Evolutionary conservation across 1,284 basidiomycete species (phyloP).

Genomic region (Microbotryomycetes sp.): DNA sequence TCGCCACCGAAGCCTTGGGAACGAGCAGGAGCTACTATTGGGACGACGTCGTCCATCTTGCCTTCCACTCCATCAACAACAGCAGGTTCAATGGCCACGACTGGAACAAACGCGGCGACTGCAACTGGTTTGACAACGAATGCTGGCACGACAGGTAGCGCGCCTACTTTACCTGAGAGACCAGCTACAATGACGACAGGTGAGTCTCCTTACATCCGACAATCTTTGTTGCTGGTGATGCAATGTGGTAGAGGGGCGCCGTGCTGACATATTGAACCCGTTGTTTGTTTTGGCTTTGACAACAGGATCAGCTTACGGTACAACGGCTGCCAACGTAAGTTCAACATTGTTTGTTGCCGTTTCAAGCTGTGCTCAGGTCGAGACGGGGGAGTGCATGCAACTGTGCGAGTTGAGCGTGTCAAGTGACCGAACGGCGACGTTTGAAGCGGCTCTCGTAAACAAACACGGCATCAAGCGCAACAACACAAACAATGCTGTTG

Average conservation of each 20-base stretch:
- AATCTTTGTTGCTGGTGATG: not conserved
- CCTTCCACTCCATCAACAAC: not conserved
- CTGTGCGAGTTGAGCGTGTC: too few species aligned
- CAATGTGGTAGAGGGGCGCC: too few species aligned
- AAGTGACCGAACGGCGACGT: too few species aligned
- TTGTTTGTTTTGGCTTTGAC: too few species aligned
- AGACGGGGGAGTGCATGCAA: too few species aligned
- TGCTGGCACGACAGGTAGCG: not conserved
- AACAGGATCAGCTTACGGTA: not conserved
- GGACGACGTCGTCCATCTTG: conserved; percentile 2
- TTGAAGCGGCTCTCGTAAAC: too few species aligned
- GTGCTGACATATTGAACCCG: too few species aligned
- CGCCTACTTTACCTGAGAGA: conserved; percentile 17
- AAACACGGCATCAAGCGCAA: not conserved
- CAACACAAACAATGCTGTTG: too few species aligned
- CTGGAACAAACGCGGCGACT: not conserved
- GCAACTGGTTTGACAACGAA: not conserved
- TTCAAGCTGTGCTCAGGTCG: too few species aligned
- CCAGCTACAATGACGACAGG: conserved; percentile 13
- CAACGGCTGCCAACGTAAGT: not conserved
- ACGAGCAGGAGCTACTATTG: conserved; percentile 1
- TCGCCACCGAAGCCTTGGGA: conserved; percentile 33
- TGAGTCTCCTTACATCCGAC: not conserved
- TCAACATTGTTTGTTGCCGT: too few species aligned
- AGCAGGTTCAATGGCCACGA: not conserved